Percentiles rank a stretch among this genome's conserved stretches.
phyloP scores from a whole-genome alignment of 1,284 basidiomycete genomes.

The Cutaneotrichosporon sp. region DNA sequence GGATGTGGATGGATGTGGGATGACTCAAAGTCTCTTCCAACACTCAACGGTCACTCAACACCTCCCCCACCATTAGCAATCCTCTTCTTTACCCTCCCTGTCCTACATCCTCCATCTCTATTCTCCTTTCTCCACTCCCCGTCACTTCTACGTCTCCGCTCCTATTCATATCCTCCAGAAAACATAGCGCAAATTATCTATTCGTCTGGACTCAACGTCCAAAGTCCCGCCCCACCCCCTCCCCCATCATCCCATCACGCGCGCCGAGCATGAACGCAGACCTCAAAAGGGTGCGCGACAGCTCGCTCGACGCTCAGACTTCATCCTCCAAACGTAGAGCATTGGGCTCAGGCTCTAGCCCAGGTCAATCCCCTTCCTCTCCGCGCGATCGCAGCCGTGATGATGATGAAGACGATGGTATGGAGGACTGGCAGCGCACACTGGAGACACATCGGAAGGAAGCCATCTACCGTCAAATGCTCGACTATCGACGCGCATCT shows the following conservation, averaged over 20 bases:
- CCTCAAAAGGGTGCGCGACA: slow-evolving; percentile 44
- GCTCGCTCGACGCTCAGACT: slow-evolving; percentile 28
- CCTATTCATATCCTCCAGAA: not conserved
- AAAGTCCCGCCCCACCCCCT: too few species aligned
- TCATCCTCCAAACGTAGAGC: slow-evolving; percentile 35
- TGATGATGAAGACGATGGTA: slow-evolving; percentile 26
- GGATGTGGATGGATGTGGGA: not conserved
- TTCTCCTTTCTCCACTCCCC: not conserved
- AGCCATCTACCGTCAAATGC: slow-evolving; percentile 87
- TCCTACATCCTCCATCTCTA: not conserved
- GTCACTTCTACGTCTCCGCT: not conserved
- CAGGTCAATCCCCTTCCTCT: slow-evolving; percentile 16
- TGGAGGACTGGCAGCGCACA: slow-evolving; percentile 43
- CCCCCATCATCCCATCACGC: not conserved
- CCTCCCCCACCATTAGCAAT: not conserved
- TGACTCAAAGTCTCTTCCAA: too few species aligned
- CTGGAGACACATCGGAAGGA: slow-evolving; percentile 70
- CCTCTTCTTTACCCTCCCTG: not conserved
- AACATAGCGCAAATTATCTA: not conserved
- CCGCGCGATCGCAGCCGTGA: slow-evolving; percentile 7
- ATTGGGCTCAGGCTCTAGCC: slow-evolving; percentile 10
- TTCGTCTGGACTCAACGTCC: too few species aligned
- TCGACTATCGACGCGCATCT: slow-evolving; percentile 76
- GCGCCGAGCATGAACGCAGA: slow-evolving; percentile 43
- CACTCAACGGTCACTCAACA: not conserved